Percentiles rank a stretch among this genome's conserved stretches.
Conservation (phyloP, 768 basidiomycete species). For the Mycena leptocephala region DNA sequence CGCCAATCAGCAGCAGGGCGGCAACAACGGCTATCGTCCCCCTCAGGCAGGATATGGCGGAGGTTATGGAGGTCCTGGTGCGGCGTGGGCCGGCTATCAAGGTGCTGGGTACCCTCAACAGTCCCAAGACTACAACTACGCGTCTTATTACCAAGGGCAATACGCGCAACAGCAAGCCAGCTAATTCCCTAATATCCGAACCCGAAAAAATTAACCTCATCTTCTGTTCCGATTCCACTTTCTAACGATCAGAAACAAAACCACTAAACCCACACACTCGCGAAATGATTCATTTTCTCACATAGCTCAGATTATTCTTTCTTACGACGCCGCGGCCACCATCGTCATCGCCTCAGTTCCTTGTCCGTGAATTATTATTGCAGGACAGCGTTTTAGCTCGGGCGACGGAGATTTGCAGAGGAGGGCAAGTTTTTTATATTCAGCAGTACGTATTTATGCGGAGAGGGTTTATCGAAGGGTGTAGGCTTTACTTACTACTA, state of each 20-base stretch:
- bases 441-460: conserved; percentile 39
- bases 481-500: conserved; percentile 43
- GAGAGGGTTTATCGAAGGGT: conserved; percentile 37
- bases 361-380: conserved; percentile 18
- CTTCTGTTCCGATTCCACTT: conserved; percentile 51
- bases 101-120: conserved; percentile 62
- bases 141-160: conserved; percentile 92
- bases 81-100: conserved; percentile 66
- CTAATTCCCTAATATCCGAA: conserved; percentile 39
- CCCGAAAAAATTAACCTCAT: conserved; percentile 44
- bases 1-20: conserved; percentile 66
- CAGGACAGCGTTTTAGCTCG: conserved; percentile 7
- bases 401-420: conserved; percentile 22
- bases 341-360: conserved; percentile 17
- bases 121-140: conserved; percentile 87
- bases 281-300: conserved; percentile 39
- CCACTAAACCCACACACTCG: conserved; percentile 52
- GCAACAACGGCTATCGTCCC: conserved; percentile 68
- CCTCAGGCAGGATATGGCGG: conserved; percentile 73
- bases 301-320: conserved; percentile 37
- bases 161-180: conserved; percentile 84
- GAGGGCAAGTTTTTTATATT: conserved; percentile 28
- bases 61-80: conserved; percentile 58
- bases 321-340: conserved; percentile 21
- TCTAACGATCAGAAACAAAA: conserved; percentile 63